These are phyloP conservation scores for Mallotus japonicus DNA, from an alignment of 441 rosid genomes.

Conservation along the genomic window DNA sequence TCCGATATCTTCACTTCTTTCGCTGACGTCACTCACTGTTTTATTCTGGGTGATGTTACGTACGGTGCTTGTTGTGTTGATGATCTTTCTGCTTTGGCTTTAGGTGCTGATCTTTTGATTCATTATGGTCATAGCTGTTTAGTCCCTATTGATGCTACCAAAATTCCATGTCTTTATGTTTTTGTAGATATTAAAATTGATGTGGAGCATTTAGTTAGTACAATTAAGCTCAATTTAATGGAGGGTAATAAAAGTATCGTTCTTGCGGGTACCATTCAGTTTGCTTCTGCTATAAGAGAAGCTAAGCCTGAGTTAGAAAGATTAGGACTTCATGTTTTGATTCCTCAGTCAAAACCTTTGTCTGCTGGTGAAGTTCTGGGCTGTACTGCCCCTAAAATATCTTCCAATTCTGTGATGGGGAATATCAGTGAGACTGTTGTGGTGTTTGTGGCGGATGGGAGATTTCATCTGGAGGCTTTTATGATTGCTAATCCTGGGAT, in stretches of 20 bases:
- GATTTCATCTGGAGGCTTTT: conserved; percentile 90
- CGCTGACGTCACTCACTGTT: conserved; percentile 63
- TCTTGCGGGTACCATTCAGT: conserved; percentile 88
- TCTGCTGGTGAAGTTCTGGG: conserved; percentile 90
- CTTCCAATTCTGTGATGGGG: neutral
- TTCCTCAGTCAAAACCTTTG: conserved; percentile 87
- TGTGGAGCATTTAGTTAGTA: conserved; percentile 44
- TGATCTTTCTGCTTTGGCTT: conserved; percentile 69
- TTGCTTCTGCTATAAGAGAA: conserved; percentile 69
- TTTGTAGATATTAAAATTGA: conserved; percentile 39
- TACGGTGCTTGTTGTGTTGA: conserved; percentile 95
- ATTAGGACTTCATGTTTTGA: conserved; percentile 57
- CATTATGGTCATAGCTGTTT: conserved; percentile 95
- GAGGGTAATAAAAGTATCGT: conserved; percentile 29
- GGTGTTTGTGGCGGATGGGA: conserved; percentile 89
- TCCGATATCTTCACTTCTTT: conserved; percentile 79
- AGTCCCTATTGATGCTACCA: conserved; percentile 71
- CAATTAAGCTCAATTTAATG: conserved; percentile 46
- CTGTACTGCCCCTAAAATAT: conserved; percentile 69
- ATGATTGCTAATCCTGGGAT: conserved; percentile 90
- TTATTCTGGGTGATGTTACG: conserved; percentile 84
- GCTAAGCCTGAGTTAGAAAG: conserved; percentile 76
- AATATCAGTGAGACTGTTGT: conserved; percentile 37
- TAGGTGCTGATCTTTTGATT: conserved; percentile 77
- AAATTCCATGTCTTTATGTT: conserved; percentile 82